Percentiles rank a stretch among this genome's conserved stretches.
Evolutionary conservation across 2,329 filamentous ascomycete genomes (phyloP).

Genomic region (Neofusicoccum parvum): DNA sequence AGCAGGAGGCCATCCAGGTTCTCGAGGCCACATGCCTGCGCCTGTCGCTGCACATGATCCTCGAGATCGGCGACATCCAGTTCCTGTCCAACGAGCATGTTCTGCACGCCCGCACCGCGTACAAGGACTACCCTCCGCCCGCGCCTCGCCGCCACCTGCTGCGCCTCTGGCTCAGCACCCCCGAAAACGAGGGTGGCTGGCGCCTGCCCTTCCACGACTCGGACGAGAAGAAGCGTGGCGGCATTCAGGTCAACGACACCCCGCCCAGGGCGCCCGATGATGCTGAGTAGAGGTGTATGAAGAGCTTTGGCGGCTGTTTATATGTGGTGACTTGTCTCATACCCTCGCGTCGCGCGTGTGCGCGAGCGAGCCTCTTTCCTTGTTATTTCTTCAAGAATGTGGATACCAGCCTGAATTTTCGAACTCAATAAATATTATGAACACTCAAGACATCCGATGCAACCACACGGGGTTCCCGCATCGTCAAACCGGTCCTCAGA

Average conservation of each 20-base stretch:
- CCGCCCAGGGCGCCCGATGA: constrained; percentile 74
- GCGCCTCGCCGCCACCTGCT: constrained; percentile 75
- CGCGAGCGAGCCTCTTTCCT: not conserved
- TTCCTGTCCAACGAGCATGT: constrained; percentile 81
- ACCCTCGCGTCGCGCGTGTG: no score
- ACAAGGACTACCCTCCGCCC: constrained; percentile 71
- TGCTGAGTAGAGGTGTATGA: constrained; percentile 63
- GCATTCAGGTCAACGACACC: constrained; percentile 83
- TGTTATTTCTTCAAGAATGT: not conserved
- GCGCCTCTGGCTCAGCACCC: constrained; percentile 81
- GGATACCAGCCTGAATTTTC: constrained; percentile 4
- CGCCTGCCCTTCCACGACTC: constrained; percentile 79
- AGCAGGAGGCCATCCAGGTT: constrained; percentile 67
- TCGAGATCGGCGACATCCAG: constrained; percentile 86
- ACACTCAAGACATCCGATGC: not conserved
- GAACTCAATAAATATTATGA: not conserved
- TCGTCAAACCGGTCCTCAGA: no score
- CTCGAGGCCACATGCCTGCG: constrained; percentile 76
- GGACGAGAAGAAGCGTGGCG: constrained; percentile 81
- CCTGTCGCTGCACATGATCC: constrained; percentile 78
- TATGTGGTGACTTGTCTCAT: not conserved
- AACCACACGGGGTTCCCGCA: no score
- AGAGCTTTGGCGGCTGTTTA: not conserved
- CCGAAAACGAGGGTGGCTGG: constrained; percentile 83
- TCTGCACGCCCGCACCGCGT: constrained; percentile 78